Conservation (phyloP, 1,139 yeast genomes). For the Yamadazyma oceani region DNA sequence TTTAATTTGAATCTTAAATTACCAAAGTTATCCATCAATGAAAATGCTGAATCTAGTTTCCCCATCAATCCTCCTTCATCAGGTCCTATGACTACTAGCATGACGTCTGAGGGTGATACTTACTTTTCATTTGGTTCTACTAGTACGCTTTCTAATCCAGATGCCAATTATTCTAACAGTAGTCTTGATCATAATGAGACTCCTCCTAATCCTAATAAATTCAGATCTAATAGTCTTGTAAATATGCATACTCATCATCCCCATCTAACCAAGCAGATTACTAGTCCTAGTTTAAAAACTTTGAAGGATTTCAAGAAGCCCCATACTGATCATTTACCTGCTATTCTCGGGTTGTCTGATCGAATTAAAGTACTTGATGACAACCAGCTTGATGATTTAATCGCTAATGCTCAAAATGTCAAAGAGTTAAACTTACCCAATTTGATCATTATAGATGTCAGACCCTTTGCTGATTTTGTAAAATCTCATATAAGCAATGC, state of each 20-base stretch:
- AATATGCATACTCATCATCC: constrained; percentile 14
- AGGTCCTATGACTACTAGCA: no score
- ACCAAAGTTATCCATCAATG: constrained; percentile 17
- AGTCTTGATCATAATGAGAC: not conserved
- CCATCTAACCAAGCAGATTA: constrained; percentile 9
- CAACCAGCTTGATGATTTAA: constrained; percentile 5
- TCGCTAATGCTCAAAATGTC: constrained; percentile 8
- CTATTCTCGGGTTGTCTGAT: constrained; percentile 9
- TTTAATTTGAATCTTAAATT: constrained; percentile 11
- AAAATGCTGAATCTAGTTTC: constrained; percentile 13
- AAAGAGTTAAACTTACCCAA: constrained; percentile 17
- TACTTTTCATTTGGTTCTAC: not conserved
- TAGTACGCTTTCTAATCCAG: not conserved
- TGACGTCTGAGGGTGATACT: not conserved
- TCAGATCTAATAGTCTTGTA: constrained; percentile 15
- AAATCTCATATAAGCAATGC: constrained; percentile 54
- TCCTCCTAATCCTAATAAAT: constrained; percentile 4
- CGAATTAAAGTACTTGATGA: constrained; percentile 7
- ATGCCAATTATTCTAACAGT: not conserved
- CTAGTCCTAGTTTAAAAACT: constrained; percentile 16
- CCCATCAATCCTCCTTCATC: constrained; percentile 1
- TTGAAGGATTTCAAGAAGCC: constrained; percentile 9
- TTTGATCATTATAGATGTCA: constrained; percentile 58
- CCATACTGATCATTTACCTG: constrained; percentile 10
- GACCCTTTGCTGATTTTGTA: constrained; percentile 68